phyloP scores from a whole-genome alignment of 140 eudicot genomes.

The Senecio squalidus region DNA sequence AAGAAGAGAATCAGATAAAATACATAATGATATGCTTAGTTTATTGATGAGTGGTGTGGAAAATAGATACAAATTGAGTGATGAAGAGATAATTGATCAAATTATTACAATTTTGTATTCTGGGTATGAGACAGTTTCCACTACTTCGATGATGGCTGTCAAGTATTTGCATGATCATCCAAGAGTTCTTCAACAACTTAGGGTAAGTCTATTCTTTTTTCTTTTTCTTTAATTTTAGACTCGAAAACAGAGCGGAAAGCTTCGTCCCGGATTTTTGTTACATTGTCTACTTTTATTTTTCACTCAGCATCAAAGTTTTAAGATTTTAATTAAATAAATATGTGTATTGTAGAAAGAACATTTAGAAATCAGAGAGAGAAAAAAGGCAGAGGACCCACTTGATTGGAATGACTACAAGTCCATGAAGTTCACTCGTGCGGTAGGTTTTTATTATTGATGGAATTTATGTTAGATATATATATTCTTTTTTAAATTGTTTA shows the following conservation, averaged over 20 bases:
- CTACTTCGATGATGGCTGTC: constrained; percentile 98
- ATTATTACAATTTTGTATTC: constrained; percentile 88
- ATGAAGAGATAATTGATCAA: constrained; percentile 91
- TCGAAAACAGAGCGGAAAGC: too few species aligned
- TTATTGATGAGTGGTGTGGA: constrained; percentile 52
- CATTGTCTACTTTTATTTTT: too few species aligned
- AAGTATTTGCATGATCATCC: constrained; percentile 98
- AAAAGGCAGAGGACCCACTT: constrained; percentile 75
- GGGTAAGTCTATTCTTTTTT: too few species aligned
- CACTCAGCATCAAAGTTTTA: too few species aligned
- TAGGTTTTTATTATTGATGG: constrained; percentile 32
- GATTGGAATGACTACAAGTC: constrained; percentile 81
- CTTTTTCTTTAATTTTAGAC: too few species aligned
- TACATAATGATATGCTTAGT: constrained; percentile 68
- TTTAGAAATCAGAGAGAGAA: constrained; percentile 69
- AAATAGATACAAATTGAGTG: constrained; percentile 56
- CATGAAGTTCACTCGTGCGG: constrained; percentile 97
- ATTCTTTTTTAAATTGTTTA: constrained; percentile 17
- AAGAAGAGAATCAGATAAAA: constrained; percentile 55
- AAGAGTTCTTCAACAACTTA: constrained; percentile 72
- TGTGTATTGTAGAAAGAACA: constrained; percentile 87
- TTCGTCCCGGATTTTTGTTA: too few species aligned
- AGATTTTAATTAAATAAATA: too few species aligned
- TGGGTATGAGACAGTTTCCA: constrained; percentile 96
- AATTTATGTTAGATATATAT: constrained; percentile 30